phyloP scores from a whole-genome alignment of 176 grass and related monocot species.

The Carex scoparia region DNA sequence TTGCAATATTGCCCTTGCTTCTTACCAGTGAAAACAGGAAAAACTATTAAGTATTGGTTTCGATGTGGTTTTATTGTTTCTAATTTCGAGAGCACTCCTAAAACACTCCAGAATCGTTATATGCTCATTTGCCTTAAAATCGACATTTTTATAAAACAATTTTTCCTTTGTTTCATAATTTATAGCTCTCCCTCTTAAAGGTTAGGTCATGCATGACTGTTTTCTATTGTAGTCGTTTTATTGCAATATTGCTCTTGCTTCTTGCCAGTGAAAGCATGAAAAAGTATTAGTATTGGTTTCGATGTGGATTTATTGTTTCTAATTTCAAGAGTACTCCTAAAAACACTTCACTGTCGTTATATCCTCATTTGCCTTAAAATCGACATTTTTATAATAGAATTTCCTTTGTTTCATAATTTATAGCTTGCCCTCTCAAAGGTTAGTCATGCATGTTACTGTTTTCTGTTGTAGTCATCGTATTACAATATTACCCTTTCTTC shows the following conservation, averaged over 20 bases:
- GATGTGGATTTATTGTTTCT: background rate
- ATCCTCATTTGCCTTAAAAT: background rate
- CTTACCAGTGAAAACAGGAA: background rate
- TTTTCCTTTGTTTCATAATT: background rate
- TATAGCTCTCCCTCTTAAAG: slow-evolving; percentile 19
- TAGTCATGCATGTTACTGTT: background rate
- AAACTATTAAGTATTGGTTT: background rate
- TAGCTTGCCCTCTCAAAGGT: background rate
- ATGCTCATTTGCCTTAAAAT: background rate
- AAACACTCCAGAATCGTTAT: background rate
- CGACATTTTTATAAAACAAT: background rate
- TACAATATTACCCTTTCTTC: background rate
- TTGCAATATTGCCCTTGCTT: background rate
- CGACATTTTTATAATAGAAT: background rate
- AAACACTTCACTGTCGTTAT: background rate
- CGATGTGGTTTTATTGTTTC: background rate
- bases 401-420: background rate
- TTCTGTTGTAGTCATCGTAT: background rate
- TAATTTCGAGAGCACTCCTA: background rate
- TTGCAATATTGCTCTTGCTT: background rate
- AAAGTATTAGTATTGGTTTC: background rate
- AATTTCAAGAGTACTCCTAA: background rate
- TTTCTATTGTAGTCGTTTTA: background rate
- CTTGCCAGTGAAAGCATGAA: background rate
- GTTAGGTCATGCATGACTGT: background rate